phyloP scores from a whole-genome alignment of 1,284 basidiomycete species.

The Ceratobasidium papillatum region DNA sequence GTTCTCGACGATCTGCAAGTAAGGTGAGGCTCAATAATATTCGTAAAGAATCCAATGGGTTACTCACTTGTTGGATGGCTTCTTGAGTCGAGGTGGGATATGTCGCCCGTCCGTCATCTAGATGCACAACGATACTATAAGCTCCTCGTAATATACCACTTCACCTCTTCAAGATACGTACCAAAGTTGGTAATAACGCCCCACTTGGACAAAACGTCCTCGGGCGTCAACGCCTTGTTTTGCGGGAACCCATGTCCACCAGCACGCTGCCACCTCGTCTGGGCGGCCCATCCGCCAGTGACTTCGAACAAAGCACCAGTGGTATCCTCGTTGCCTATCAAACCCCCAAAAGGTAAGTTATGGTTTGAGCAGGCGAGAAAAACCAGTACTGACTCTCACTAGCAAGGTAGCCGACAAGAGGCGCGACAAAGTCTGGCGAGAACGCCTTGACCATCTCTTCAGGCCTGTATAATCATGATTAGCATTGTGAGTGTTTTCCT shows the following conservation, averaged over 20 bases:
- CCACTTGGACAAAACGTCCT: conserved; percentile 84
- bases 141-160: not conserved
- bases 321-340: conserved; percentile 76
- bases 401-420: conserved; percentile 90
- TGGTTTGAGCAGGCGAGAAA: not conserved
- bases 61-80: conserved; percentile 70
- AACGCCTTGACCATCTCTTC: conserved; percentile 95
- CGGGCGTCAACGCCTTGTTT: conserved; percentile 76
- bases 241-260: conserved; percentile 89
- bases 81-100: conserved; percentile 78
- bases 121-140: conserved; percentile 18
- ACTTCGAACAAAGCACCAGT: conserved; percentile 88
- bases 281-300: conserved; percentile 91
- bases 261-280: conserved; percentile 92
- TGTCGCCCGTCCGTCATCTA: conserved; percentile 80
- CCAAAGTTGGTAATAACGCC: conserved; percentile 82
- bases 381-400: conserved; percentile 65
- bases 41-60: not conserved
- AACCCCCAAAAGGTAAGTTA: not conserved
- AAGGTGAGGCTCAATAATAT: not conserved
- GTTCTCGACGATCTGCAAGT: conserved; percentile 74
- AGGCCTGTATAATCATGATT: conserved; percentile 60
- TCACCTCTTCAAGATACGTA: conserved; percentile 53
- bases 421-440: conserved; percentile 87
- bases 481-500: not conserved